Evolutionary conservation across 208 protist genomes (phyloP).

Genomic region (Perkinsela sp.): DNA sequence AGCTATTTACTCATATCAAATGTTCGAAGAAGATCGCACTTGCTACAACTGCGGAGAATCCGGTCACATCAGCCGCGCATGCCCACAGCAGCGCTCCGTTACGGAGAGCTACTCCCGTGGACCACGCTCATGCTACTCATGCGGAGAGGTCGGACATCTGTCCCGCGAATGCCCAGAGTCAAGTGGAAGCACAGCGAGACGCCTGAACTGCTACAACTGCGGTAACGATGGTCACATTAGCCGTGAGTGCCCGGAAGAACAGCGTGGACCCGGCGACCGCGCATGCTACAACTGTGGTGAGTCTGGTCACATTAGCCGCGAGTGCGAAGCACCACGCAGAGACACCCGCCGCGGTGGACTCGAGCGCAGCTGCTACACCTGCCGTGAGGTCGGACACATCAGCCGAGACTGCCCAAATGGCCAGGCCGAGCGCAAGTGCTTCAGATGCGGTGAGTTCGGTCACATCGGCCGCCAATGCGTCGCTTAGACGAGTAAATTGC

Average conservation of each 20-base stretch:
- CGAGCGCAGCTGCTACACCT: constrained; percentile 15
- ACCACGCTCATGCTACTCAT: constrained; percentile 38
- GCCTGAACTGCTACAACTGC: constrained; percentile 31
- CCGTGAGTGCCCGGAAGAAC: constrained; percentile 32
- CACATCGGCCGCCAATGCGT: constrained; percentile 56
- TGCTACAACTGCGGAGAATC: constrained; percentile 53
- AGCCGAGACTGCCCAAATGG: constrained; percentile 11
- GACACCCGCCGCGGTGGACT: constrained; percentile 13
- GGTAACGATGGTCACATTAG: constrained; percentile 37
- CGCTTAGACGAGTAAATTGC: too few species aligned
- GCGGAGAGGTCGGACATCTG: constrained; percentile 39
- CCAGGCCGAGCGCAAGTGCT: constrained; percentile 18
- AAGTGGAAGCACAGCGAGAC: constrained; percentile 11
- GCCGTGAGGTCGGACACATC: constrained; percentile 20
- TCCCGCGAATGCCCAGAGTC: constrained; percentile 29
- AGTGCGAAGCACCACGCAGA: constrained; percentile 26
- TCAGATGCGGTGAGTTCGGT: constrained; percentile 39
- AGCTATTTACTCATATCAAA: too few species aligned
- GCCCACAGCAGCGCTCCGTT: constrained; percentile 12
- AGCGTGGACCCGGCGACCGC: constrained; percentile 19
- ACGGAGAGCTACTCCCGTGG: too few species aligned
- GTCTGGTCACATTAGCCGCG: constrained; percentile 34
- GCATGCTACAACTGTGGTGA: constrained; percentile 57
- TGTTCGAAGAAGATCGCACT: too few species aligned
- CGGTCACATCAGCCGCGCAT: constrained; percentile 52